Percentiles rank a stretch among this genome's conserved stretches.
Conservation (phyloP, 2,329 filamentous ascomycete genomes). For the Incumbomyces lentus region DNA sequence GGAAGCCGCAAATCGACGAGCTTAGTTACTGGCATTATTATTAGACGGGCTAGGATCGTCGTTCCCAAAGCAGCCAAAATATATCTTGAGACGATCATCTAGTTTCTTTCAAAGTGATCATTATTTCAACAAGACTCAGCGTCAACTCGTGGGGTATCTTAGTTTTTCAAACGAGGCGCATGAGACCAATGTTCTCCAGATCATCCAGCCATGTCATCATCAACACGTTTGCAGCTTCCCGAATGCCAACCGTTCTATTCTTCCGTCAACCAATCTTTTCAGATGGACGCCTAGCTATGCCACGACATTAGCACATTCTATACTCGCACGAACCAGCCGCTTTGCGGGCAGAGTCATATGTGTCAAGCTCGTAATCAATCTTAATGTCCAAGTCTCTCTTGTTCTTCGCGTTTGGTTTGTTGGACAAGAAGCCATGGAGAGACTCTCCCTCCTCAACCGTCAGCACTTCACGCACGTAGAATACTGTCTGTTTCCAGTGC, state of each 20-base stretch:
- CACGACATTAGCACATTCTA: constrained; percentile 43
- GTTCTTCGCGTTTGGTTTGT: constrained; percentile 89
- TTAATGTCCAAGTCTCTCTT: constrained; percentile 87
- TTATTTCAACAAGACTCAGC: constrained; percentile 7
- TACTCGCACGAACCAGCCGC: constrained; percentile 65
- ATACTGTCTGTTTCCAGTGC: constrained; percentile 99
- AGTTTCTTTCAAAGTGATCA: constrained; percentile 2
- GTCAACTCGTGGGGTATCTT: constrained; percentile 10
- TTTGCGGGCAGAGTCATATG: constrained; percentile 59
- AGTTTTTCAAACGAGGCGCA: constrained; percentile 6
- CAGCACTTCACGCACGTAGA: constrained; percentile 88
- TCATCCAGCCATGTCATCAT: constrained; percentile 5
- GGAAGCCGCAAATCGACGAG: too few relatives aligned
- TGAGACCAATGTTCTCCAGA: constrained; percentile 5
- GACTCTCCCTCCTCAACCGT: constrained; percentile 82
- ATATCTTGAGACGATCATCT: neutral
- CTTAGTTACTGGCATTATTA: too few relatives aligned
- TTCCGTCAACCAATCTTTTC: neutral
- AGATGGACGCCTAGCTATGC: neutral
- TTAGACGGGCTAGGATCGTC: too few relatives aligned
- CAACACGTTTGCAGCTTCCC: constrained; percentile 3
- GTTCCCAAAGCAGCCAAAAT: too few relatives aligned
- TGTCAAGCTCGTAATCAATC: constrained; percentile 71
- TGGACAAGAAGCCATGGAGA: constrained; percentile 62
- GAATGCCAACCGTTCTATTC: neutral